Base-by-base conservation (phyloP, 2,329 filamentous ascomycete species). In the Fusarium nelsonii region DNA sequence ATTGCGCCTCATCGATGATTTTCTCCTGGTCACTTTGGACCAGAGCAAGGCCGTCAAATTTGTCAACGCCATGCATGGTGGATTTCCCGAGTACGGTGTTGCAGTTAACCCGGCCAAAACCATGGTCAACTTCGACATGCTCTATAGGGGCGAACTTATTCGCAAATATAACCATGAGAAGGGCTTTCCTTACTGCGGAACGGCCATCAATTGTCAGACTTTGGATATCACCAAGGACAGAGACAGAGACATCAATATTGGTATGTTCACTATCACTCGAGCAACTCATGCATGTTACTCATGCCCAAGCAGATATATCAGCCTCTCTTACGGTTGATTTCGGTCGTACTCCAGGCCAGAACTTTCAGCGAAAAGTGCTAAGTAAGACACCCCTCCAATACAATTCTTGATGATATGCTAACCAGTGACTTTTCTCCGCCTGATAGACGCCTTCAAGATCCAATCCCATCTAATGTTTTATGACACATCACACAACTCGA, bases 101-200 rank as follows among this genome's bases (percentile, higher is more conserved):
- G 79, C 83, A 6, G 90, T 97, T 55, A 95, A 91, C 75, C 83
- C 87, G 1, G 82, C 85, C 48, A 99, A 99, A 81, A 96, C 90
- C 37, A 82, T 97, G 57, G 88, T 91, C 56, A 99, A 97, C 77
- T 98, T 98, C 76, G 87, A 91, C 20, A 82, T 91, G 48, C 76
- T 75, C 0, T 80, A 94, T 40, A 79, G 85, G 32, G 88, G 85
- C 0, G 75, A 77, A 9, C 77, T 81, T 32, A 84, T 92, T 39
- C 81, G 83, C 5, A 83, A 84, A 39, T 74, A 88, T 39, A 73
- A 78, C 2, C 73, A 71, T 1, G 77, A 74, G 6, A 59, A 73
- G 4, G 71, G 70, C n/a, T 98, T 99, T 76, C 93, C 95, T 0
- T 99, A 97, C 78, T 98, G 96, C 75, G 96, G 96, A 39, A 88